These are phyloP conservation scores for Phytophthora syringae DNA, from an alignment of 352 stramenopile genomes.

Conservation along the genomic window DNA sequence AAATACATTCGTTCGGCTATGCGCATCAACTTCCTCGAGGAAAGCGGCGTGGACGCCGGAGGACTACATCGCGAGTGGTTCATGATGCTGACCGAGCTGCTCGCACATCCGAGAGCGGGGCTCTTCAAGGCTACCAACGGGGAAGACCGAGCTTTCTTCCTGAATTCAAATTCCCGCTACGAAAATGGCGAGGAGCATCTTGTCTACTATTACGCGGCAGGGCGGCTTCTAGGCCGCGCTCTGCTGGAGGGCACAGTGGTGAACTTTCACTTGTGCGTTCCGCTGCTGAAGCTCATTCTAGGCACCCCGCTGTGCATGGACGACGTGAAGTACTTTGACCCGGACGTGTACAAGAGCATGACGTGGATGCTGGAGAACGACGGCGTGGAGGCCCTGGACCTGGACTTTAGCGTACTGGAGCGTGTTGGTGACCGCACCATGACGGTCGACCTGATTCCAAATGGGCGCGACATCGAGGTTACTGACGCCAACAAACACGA, in stretches of 20 bases:
- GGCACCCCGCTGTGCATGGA: constrained; percentile 94
- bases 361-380: constrained; percentile 73
- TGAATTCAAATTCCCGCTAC: constrained; percentile 70
- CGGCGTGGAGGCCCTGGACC: constrained; percentile 51
- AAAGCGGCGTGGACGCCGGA: constrained; percentile 87
- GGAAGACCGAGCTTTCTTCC: constrained; percentile 61
- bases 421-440: constrained; percentile 32
- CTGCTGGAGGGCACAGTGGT: constrained; percentile 94
- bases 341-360: constrained; percentile 64
- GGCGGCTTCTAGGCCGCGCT: constrained; percentile 62
- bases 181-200: constrained; percentile 74
- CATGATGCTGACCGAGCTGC: constrained; percentile 69
- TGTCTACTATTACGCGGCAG: constrained; percentile 64
- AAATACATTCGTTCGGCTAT: constrained; percentile 67
- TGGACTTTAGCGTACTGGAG: constrained; percentile 73
- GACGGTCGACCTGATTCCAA: constrained; percentile 64
- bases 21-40: constrained; percentile 81
- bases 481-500: constrained; percentile 95
- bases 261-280: constrained; percentile 93
- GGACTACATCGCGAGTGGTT: constrained; percentile 91
- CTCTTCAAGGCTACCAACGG: constrained; percentile 63
- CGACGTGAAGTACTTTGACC: constrained; percentile 92
- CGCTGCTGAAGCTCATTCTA: constrained; percentile 98
- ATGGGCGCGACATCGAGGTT: constrained; percentile 80
- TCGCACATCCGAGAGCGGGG: constrained; percentile 52